Percentiles rank a stretch among this genome's conserved stretches.
These are phyloP conservation scores for Malassezia psittaci DNA, from an alignment of 1,284 basidiomycete genomes.

Conservation along the genomic window DNA sequence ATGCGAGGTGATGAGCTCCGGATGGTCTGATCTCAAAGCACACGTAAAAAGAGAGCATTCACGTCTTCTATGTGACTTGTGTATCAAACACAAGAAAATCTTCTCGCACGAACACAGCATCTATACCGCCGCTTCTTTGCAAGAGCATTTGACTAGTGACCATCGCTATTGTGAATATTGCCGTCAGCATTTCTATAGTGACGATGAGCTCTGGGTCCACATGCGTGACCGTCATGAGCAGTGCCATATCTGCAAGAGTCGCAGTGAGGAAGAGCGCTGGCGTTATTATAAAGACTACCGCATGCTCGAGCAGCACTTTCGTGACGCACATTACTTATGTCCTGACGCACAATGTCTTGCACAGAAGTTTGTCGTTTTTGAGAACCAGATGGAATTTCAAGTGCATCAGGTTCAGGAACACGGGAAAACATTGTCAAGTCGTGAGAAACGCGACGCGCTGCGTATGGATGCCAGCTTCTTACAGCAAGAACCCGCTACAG, in stretches of 20 bases:
- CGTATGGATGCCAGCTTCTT: slow-evolving; percentile 71
- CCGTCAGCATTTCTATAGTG: slow-evolving; percentile 73
- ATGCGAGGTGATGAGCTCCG: slow-evolving; percentile 71
- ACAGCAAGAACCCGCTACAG: slow-evolving; percentile 51
- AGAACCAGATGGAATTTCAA: slow-evolving; percentile 71
- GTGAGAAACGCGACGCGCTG: slow-evolving; percentile 66
- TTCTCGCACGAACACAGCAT: slow-evolving; percentile 90
- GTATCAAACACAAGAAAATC: slow-evolving; percentile 80
- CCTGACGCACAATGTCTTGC: slow-evolving; percentile 63
- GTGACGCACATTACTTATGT: slow-evolving; percentile 64
- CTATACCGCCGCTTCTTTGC: slow-evolving; percentile 63
- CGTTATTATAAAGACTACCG: slow-evolving; percentile 37
- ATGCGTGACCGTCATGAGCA: slow-evolving; percentile 91
- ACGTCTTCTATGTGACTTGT: slow-evolving; percentile 66
- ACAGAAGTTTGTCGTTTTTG: slow-evolving; percentile 90
- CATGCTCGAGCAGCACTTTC: slow-evolving; percentile 48
- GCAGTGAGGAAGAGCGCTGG: slow-evolving; percentile 35
- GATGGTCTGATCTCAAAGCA: slow-evolving; percentile 78
- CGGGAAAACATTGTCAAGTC: slow-evolving; percentile 65
- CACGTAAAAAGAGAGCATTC: slow-evolving; percentile 68
- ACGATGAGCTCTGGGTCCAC: slow-evolving; percentile 85
- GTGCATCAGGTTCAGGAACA: slow-evolving; percentile 84
- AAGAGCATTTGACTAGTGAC: slow-evolving; percentile 62
- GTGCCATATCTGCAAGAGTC: slow-evolving; percentile 69
- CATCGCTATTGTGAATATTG: slow-evolving; percentile 88